A percentile compares a stretch with the other conserved stretches of the same genome.
Conservation (phyloP, 495 filamentous ascomycete genomes). For the Pyrenopolyporus hunteri region DNA sequence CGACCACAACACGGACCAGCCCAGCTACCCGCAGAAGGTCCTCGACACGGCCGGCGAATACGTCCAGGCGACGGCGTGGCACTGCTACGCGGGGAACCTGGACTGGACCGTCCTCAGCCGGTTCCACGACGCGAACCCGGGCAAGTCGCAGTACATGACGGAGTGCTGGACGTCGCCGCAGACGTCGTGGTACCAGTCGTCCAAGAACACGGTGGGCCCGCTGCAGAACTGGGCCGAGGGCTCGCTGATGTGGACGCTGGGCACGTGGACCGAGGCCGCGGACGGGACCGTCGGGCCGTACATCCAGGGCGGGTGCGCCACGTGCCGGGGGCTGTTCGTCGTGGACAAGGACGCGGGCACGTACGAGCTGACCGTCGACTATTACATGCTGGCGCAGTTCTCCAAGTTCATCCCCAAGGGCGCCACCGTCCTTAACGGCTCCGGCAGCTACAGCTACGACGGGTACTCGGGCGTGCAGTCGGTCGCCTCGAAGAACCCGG, state of each 20-base stretch:
- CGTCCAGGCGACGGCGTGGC: conserved; percentile 59
- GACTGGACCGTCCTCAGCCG: conserved; percentile 58
- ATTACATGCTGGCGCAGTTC: conserved; percentile 65
- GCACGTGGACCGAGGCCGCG: conserved; percentile 61
- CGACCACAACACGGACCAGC: conserved; percentile 61
- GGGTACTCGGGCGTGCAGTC: conserved; percentile 53
- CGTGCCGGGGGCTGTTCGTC: conserved; percentile 58
- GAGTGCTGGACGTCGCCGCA: conserved; percentile 59
- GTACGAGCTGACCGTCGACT: conserved; percentile 56
- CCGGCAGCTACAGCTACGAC: conserved; percentile 55
- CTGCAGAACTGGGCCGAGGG: conserved; percentile 64
- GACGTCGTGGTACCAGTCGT: conserved; percentile 56
- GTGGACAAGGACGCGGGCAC: conserved; percentile 47
- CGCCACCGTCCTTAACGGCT: conserved; percentile 53
- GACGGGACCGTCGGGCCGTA: conserved; percentile 59
- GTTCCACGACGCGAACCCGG: conserved; percentile 55
- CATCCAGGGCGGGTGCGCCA: conserved; percentile 56
- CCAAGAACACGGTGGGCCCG: conserved; percentile 61
- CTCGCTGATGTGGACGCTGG: conserved; percentile 60
- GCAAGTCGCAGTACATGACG: conserved; percentile 61
- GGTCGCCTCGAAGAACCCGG: conserved; percentile 58
- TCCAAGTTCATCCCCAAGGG: conserved; percentile 62
- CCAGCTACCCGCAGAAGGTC: conserved; percentile 57
- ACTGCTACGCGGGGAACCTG: conserved; percentile 57
- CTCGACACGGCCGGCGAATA: conserved; percentile 50